These are phyloP conservation scores for Populus pruinosa DNA, from an alignment of 345 rosid genomes.

Conservation along the genomic window DNA sequence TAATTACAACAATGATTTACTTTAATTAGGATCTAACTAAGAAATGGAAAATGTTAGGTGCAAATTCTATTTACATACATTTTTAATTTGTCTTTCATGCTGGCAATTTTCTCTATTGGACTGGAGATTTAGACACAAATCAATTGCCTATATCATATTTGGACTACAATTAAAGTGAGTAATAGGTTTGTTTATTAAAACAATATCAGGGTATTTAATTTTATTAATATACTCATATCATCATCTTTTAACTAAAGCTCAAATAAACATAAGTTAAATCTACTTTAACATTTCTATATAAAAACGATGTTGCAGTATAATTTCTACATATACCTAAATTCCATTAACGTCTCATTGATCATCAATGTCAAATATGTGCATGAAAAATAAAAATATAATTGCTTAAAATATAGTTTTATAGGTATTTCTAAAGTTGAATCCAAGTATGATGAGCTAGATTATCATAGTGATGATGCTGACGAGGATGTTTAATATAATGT, in stretches of 20 bases:
- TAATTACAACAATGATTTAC: background rate
- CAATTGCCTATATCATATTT: constrained; percentile 39
- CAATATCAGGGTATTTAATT: constrained; percentile 41
- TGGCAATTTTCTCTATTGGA: constrained; percentile 35
- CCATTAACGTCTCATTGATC: constrained; percentile 55
- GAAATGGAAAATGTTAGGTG: background rate
- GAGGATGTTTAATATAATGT: constrained; percentile 35
- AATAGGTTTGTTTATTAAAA: constrained; percentile 43
- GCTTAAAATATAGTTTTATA: constrained; percentile 52
- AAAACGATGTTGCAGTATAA: too few species aligned
- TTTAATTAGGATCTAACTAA: background rate
- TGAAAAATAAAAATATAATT: constrained; percentile 51
- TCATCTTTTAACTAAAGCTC: constrained; percentile 43
- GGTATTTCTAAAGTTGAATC: constrained; percentile 48
- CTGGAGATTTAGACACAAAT: constrained; percentile 47
- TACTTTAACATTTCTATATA: background rate
- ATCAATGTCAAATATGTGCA: constrained; percentile 51
- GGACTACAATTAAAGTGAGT: constrained; percentile 50
- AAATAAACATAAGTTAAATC: background rate
- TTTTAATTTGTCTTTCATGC: constrained; percentile 22
- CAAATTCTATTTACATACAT: constrained; percentile 20
- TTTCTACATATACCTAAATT: constrained; percentile 26
- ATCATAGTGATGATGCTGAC: constrained; percentile 33
- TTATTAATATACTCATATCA: constrained; percentile 57
- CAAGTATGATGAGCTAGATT: constrained; percentile 51